Conservation (phyloP, 192 early-diverging fungal genomes). For the Rhizophagus sp. region DNA sequence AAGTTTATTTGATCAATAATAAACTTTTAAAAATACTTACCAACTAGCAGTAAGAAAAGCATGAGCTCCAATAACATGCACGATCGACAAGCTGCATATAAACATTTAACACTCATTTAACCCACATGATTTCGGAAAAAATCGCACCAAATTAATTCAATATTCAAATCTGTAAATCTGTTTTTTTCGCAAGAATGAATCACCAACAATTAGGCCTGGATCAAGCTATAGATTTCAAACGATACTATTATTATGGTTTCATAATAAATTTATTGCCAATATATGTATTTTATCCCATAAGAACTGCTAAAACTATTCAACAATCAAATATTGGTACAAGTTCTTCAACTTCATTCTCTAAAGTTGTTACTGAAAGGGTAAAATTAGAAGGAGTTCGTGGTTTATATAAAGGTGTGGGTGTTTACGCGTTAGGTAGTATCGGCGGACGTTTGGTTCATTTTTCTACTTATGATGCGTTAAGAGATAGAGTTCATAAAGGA, state of each 20-base stretch:
- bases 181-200: background rate
- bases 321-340: slow-evolving; percentile 25
- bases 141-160: no score
- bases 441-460: slow-evolving; percentile 31
- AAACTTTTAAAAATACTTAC: no score
- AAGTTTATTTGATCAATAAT: no score
- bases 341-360: slow-evolving; percentile 11
- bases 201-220: background rate
- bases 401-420: slow-evolving; percentile 27
- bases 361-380: slow-evolving; percentile 18
- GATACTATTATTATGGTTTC: slow-evolving; percentile 29
- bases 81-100: no score
- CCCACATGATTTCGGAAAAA: no score
- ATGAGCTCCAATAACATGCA: no score
- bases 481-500: slow-evolving; percentile 19
- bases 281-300: slow-evolving; percentile 34
- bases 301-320: slow-evolving; percentile 30
- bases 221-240: slow-evolving; percentile 28
- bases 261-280: slow-evolving; percentile 31
- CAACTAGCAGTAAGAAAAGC: no score
- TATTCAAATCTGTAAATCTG: no score
- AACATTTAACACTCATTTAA: no score
- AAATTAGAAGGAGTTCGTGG: slow-evolving; percentile 25
- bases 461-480: slow-evolving; percentile 31
- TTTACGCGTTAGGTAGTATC: slow-evolving; percentile 24